Evolutionary conservation across 2,329 filamentous ascomycete genomes (phyloP).

Genomic region (Penicillium sp.): DNA sequence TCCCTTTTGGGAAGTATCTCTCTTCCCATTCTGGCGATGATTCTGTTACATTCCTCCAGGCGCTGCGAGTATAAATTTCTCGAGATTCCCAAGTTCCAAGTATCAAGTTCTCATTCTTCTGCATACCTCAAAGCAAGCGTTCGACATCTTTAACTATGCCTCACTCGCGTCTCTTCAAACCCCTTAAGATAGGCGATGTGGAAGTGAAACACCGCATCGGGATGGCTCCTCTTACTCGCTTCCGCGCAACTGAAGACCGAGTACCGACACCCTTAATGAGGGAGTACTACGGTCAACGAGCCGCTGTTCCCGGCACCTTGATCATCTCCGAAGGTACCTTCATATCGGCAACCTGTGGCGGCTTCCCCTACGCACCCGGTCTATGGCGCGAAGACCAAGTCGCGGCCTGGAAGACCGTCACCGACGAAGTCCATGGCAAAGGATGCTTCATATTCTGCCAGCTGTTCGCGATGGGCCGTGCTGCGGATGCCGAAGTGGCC

Average conservation of each 20-base stretch:
- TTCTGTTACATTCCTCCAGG: too few relatives aligned
- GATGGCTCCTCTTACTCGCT: slow-evolving; percentile 50
- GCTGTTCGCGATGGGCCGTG: slow-evolving; percentile 59
- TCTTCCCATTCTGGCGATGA: too few relatives aligned
- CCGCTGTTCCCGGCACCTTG: slow-evolving; percentile 52
- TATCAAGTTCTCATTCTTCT: too few relatives aligned
- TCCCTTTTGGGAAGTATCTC: too few relatives aligned
- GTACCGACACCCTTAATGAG: slow-evolving; percentile 41
- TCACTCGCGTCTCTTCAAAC: too few relatives aligned
- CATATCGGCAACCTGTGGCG: slow-evolving; percentile 47
- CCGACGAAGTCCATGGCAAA: slow-evolving; percentile 60
- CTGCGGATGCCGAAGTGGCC: slow-evolving; percentile 41
- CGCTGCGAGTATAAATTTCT: too few relatives aligned
- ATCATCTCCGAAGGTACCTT: slow-evolving; percentile 58
- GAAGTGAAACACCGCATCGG: slow-evolving; percentile 51
- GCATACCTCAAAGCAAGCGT: too few relatives aligned
- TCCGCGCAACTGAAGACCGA: slow-evolving; percentile 49
- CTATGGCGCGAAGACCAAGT: slow-evolving; percentile 56
- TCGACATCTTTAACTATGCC: too few relatives aligned
- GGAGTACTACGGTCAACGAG: slow-evolving; percentile 55
- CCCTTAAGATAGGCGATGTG: too few relatives aligned
- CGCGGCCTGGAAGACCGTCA: slow-evolving; percentile 57
- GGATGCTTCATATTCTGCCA: slow-evolving; percentile 60
- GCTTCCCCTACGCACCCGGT: slow-evolving; percentile 54
- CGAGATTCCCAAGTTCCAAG: too few relatives aligned